phyloP scores from a whole-genome alignment of 2,329 filamentous ascomycete genomes.

The Elsinoe necatrix region DNA sequence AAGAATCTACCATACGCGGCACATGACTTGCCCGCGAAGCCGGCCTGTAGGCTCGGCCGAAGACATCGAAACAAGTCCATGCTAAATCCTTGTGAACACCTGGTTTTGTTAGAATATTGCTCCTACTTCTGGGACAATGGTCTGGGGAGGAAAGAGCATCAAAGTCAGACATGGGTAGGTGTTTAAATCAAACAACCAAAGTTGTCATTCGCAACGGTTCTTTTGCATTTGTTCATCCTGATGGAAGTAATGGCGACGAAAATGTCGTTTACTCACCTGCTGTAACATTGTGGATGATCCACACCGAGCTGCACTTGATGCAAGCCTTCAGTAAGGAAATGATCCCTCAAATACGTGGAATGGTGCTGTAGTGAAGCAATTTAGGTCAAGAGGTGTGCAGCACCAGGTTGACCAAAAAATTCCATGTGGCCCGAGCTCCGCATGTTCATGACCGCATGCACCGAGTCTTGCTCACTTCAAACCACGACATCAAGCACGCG shows the following conservation, averaged over 20 bases:
- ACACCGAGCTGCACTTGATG: background rate
- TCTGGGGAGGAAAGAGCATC: background rate
- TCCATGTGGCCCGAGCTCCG: constrained; percentile 19
- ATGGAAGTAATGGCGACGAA: background rate
- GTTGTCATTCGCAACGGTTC: constrained; percentile 64
- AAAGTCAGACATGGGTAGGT: constrained; percentile 30
- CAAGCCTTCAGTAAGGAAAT: background rate
- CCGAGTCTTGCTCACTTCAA: background rate
- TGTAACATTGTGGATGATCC: background rate
- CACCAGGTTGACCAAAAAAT: constrained; percentile 13
- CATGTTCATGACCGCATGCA: background rate
- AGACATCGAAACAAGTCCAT: constrained; percentile 48
- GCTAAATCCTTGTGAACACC: constrained; percentile 24
- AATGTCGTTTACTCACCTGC: background rate
- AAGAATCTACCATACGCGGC: constrained; percentile 45
- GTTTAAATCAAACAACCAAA: constrained; percentile 45
- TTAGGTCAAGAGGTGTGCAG: background rate
- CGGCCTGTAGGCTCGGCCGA: constrained; percentile 46
- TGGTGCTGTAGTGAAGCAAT: no score
- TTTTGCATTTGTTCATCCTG: constrained; percentile 30
- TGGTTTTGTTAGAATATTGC: background rate
- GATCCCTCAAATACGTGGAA: no score
- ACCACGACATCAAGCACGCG: background rate
- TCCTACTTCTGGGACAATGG: background rate
- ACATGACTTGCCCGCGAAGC: constrained; percentile 30